phyloP scores from a whole-genome alignment of 2,329 filamentous ascomycete species.

The Drechslerella dactyloides region DNA sequence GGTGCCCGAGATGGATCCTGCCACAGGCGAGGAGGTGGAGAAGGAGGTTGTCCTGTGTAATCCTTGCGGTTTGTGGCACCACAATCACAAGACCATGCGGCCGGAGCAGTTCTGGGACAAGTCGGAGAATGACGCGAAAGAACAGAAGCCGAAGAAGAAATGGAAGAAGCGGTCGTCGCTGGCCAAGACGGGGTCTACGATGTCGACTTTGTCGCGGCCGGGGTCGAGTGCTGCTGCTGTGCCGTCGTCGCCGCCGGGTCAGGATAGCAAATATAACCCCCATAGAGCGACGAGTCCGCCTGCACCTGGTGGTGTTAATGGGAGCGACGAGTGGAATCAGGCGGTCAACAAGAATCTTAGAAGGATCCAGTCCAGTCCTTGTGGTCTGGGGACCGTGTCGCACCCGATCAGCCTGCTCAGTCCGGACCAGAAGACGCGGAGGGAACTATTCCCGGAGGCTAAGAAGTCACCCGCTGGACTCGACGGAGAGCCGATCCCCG shows the following conservation, averaged over 20 bases:
- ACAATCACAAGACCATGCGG: conserved; percentile 83
- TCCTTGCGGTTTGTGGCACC: conserved; percentile 93
- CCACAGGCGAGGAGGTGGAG: conserved; percentile 72
- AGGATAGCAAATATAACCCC: conserved; percentile 44
- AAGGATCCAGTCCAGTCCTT: conserved; percentile 69
- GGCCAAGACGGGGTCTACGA: conserved; percentile 24
- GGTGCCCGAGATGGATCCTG: conserved; percentile 58
- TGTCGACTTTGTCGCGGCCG: conserved; percentile 20
- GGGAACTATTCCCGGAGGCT: conserved; percentile 47
- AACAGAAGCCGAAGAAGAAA: conserved; percentile 53
- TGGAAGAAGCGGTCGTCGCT: conserved; percentile 43
- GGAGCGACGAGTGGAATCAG: conserved; percentile 56
- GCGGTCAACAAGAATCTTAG: conserved; percentile 62
- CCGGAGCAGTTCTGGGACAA: conserved; percentile 78
- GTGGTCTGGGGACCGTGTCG: conserved; percentile 51
- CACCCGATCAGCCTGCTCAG: conserved; percentile 46
- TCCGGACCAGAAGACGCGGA: conserved; percentile 44
- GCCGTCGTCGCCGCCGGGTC: conserved; percentile 32
- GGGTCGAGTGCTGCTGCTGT: conserved; percentile 21
- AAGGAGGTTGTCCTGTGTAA: conserved; percentile 83
- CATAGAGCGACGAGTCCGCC: conserved; percentile 52
- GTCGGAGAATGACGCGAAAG: conserved; percentile 57
- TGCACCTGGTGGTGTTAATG: conserved; percentile 38
- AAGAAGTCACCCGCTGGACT: conserved; percentile 30
- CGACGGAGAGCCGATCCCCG: conserved; percentile 28